These are phyloP conservation scores for Alternaria triticimaculans DNA, from an alignment of 2,329 filamentous ascomycete species.

Conservation along the genomic window DNA sequence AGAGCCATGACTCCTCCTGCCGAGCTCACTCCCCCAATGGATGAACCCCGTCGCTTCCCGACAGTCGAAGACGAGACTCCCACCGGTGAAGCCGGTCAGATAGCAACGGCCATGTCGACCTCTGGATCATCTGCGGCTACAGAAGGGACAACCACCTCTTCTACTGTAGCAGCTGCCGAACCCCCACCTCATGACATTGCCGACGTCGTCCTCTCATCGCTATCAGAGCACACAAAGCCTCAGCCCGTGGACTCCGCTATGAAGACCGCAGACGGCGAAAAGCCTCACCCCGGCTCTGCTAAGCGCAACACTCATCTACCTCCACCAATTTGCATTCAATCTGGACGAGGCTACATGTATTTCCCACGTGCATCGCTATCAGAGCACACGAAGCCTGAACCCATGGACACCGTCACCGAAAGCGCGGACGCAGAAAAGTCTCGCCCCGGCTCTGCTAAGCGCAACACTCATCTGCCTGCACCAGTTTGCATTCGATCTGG, in stretches of 20 bases:
- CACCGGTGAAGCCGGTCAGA: not conserved
- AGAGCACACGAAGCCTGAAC: not conserved
- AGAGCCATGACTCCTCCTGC: not conserved
- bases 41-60: not conserved
- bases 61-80: not conserved
- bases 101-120: not conserved
- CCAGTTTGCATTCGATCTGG: not conserved
- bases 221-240: not conserved
- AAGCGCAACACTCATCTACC: not conserved
- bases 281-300: not conserved
- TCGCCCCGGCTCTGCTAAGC: not conserved
- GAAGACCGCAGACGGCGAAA: rapidly evolving
- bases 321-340: not conserved
- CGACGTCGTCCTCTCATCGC: not conserved
- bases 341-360: not conserved
- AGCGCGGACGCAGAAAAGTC: not conserved
- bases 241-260: not conserved
- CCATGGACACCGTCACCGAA: not conserved
- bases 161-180: not conserved
- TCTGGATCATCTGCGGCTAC: not conserved
- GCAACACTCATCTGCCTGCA: not conserved
- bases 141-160: not conserved
- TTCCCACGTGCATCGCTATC: not conserved
- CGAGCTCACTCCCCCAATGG: not conserved
- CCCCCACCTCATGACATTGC: not conserved